Evolutionary conservation across 2,329 filamentous ascomycete species (phyloP), one percentile per base, ranked within the genome.

Genomic region (Botrytis sinoallii): DNA sequence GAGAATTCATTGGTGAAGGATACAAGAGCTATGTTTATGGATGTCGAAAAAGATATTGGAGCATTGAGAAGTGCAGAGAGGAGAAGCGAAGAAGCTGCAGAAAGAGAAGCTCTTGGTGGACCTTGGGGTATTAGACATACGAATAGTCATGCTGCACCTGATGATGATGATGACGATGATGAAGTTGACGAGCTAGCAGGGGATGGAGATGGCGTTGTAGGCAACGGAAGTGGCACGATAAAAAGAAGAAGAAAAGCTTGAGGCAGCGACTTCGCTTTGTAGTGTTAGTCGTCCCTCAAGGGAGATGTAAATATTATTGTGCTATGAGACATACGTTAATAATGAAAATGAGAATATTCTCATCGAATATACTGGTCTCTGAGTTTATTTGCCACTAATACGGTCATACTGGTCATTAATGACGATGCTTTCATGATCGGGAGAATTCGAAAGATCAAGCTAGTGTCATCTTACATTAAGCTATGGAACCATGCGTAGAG

Each of bases 1-100:
- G 94, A 97, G 82, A 93, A 95, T 55, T 93, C 92, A 5, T 91
- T 98, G 44, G 95, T 97, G 46, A 91, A 93, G 74, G 94, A 97
- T 80, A 94, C 95, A 1, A 87, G 92, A 73, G 92, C 93, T 81
- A 98, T 98, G 94, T 97, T 94, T 79, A 87, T 92, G 74, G 93
- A 95, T 82, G 93, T 97, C 1, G 92, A 97, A 83, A 90, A 78
- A 68, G 78, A 79, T 38, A 75, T 82, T 38, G 78, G 76, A 9
- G 75, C 76, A 65, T 64, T 82, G 59, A 76, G 81, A 67, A 77
- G 74, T 68, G 79, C 79, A 8, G 81, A 81, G 68, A 76, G 80
- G 35, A 75, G 76, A 55, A 79, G 78, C 57, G 79, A 80, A 59
- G 79, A 80, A 38, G 69, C 59, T 20, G 68, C 57, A 5, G 73